A percentile compares a stretch with the other conserved stretches of the same genome.
Evolutionary conservation across 345 rosid species (phyloP).

Genomic region (Aquilaria yunnanensis): DNA sequence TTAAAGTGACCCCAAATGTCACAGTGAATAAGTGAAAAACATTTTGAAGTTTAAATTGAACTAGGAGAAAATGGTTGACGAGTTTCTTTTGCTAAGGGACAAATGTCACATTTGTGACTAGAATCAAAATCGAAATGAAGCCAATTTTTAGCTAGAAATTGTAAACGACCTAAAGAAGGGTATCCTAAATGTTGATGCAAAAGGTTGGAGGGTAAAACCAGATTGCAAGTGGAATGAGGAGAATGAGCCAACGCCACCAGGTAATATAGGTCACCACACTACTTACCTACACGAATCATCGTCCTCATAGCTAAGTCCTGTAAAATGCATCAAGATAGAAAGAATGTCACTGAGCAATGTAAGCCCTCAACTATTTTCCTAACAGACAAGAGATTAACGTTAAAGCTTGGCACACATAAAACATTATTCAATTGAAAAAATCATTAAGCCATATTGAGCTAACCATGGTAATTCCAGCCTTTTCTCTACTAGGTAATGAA

Average conservation of each 20-base stretch:
- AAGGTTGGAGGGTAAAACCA: neutral
- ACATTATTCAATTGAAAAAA: neutral
- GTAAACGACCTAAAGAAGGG: neutral
- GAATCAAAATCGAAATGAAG: too few species aligned
- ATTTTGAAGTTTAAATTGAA: too few species aligned
- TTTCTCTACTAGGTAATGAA: neutral
- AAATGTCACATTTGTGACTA: too few species aligned
- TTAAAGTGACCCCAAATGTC: too few species aligned
- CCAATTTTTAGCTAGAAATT: too few species aligned
- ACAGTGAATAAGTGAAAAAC: too few species aligned
- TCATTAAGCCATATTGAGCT: neutral
- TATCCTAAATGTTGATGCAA: neutral
- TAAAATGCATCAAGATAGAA: neutral
- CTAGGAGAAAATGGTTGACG: too few species aligned
- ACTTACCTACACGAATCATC: neutral
- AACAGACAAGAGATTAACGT: neutral
- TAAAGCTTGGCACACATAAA: neutral
- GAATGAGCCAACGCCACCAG: neutral
- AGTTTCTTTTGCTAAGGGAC: too few species aligned
- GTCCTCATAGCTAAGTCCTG: neutral
- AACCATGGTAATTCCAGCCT: neutral
- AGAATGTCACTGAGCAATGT: neutral
- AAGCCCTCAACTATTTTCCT: neutral
- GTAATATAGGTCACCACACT: neutral
- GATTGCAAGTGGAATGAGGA: neutral